A percentile compares a stretch with the other conserved stretches of the same genome.
These are phyloP conservation scores for Dioszegia crocea DNA, from an alignment of 768 basidiomycete species.

Conservation along the genomic window DNA sequence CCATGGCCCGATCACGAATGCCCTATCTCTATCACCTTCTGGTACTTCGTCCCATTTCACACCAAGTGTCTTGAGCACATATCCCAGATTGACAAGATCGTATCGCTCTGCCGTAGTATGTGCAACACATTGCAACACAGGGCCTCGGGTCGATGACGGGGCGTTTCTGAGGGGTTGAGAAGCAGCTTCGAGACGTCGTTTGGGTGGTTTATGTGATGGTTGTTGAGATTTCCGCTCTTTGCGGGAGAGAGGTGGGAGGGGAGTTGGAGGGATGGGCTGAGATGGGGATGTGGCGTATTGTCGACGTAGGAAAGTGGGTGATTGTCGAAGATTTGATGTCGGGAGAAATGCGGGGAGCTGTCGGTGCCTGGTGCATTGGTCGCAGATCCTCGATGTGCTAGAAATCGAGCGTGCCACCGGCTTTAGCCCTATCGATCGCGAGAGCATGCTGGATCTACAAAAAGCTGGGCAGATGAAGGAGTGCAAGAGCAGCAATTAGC, in stretches of 20 bases:
- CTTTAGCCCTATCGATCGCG: background rate
- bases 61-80: conserved; percentile 32
- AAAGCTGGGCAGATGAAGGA: too few relatives aligned
- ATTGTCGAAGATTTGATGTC: background rate
- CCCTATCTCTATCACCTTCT: conserved; percentile 42
- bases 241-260: background rate
- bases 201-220: conserved; percentile 44
- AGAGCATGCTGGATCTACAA: background rate
- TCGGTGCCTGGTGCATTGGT: background rate
- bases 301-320: background rate
- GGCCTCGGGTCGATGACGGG: conserved; percentile 76
- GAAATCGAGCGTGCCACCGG: background rate
- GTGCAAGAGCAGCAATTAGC: too few relatives aligned
- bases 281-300: background rate
- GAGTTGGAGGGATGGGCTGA: background rate
- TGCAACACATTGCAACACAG: conserved; percentile 74
- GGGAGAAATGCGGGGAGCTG: background rate
- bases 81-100: conserved; percentile 59
- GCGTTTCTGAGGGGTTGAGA: conserved; percentile 81
- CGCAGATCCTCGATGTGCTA: background rate
- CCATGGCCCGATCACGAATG: conserved; percentile 44
- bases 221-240: conserved; percentile 12
- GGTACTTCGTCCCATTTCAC: conserved; percentile 46
- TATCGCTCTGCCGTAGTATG: conserved; percentile 83
- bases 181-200: conserved; percentile 72